phyloP scores from a whole-genome alignment of 2,329 filamentous ascomycete genomes.

The Colletotrichum abscissum region DNA sequence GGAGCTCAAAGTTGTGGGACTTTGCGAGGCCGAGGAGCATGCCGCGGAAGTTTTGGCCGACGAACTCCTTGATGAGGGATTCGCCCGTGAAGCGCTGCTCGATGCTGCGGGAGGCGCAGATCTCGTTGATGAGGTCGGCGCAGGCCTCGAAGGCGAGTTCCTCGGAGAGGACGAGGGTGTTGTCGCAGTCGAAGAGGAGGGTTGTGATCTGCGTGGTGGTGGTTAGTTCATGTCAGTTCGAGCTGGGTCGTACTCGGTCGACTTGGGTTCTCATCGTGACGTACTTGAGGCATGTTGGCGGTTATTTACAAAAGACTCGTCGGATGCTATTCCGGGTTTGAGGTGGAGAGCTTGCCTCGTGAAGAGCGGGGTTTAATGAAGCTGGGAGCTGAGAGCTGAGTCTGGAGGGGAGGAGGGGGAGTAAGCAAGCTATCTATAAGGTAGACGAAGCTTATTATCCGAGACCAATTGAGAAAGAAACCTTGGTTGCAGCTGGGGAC shows the following conservation, averaged over 20 bases:
- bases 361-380: neutral
- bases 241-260: neutral
- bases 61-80: slow-evolving; percentile 85
- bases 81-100: slow-evolving; percentile 79
- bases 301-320: slow-evolving; percentile 16
- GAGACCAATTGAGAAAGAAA: slow-evolving; percentile 18
- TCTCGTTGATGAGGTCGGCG: slow-evolving; percentile 88
- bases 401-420: neutral
- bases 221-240: neutral
- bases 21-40: slow-evolving; percentile 84
- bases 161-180: slow-evolving; percentile 94
- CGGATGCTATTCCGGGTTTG: neutral
- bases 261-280: slow-evolving; percentile 8
- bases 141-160: slow-evolving; percentile 92
- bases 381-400: neutral
- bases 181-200: slow-evolving; percentile 84
- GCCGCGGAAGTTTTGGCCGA: slow-evolving; percentile 94
- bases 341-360: neutral
- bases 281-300: slow-evolving; percentile 49
- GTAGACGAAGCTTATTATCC: slow-evolving; percentile 4
- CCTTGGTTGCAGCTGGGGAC: neutral
- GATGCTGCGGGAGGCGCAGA: slow-evolving; percentile 75
- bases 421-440: neutral
- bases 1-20: slow-evolving; percentile 79
- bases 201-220: slow-evolving; percentile 68